Evolutionary conservation across 2,329 filamentous ascomycete genomes (phyloP).

Genomic region (Triangularia verruculosa): DNA sequence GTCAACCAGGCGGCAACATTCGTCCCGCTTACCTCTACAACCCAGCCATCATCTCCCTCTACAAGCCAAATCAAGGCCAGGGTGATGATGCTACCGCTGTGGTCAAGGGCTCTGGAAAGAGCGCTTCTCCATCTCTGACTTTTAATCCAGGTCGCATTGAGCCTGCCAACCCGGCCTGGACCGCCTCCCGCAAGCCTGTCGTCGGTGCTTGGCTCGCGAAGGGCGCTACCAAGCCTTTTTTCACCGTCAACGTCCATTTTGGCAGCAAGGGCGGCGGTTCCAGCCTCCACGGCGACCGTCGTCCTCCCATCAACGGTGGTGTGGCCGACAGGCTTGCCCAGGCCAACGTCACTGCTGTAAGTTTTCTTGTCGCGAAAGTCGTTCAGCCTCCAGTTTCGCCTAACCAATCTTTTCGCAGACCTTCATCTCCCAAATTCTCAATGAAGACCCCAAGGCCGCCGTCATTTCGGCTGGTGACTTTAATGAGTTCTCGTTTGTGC

Average conservation of each 20-base stretch:
- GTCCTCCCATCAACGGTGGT: conserved; percentile 64
- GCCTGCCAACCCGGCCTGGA: conserved; percentile 58
- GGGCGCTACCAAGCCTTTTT: conserved; percentile 53
- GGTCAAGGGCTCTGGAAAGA: conserved; percentile 45
- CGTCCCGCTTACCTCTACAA: conserved; percentile 69
- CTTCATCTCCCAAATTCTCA: conserved; percentile 58
- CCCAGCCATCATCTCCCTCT: conserved; percentile 55
- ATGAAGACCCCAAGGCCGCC: conserved; percentile 51
- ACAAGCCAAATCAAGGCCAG: conserved; percentile 55
- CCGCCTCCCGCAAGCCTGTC: conserved; percentile 62
- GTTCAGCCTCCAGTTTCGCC: background rate
- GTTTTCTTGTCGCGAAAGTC: conserved; percentile 26
- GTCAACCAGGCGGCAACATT: conserved; percentile 68
- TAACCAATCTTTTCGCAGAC: conserved; percentile 33
- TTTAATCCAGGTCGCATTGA: conserved; percentile 70
- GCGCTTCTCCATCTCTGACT: conserved; percentile 43
- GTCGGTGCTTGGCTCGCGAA: conserved; percentile 63
- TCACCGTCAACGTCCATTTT: conserved; percentile 70
- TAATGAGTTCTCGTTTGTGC: conserved; percentile 67
- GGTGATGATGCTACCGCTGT: conserved; percentile 56
- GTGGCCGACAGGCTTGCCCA: conserved; percentile 56
- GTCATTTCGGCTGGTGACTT: conserved; percentile 66
- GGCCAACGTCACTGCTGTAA: conserved; percentile 55
- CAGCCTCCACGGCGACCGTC: conserved; percentile 60
- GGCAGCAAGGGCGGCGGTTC: conserved; percentile 64